These are phyloP conservation scores for Colletotrichum aenigma DNA, from an alignment of 2,329 filamentous ascomycete genomes.

Conservation along the genomic window DNA sequence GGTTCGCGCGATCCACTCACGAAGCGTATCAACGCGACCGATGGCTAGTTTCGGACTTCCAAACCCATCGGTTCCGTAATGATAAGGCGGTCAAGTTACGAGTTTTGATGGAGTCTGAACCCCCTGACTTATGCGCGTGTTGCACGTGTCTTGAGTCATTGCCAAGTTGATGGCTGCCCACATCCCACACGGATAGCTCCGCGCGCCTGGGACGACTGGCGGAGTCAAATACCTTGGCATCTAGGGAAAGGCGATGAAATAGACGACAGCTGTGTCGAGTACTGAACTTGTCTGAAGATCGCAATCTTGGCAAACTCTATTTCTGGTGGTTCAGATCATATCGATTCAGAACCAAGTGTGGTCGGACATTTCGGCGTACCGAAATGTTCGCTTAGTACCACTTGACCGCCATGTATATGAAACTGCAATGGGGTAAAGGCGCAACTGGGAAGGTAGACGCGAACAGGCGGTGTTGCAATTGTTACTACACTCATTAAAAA, in stretches of 20 bases:
- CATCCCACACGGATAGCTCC: not conserved
- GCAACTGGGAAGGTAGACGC: not conserved
- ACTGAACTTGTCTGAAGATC: not conserved
- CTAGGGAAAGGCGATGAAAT: not conserved
- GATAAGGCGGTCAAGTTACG: not conserved
- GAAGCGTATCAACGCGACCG: not conserved
- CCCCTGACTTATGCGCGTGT: not conserved
- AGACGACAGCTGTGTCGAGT: not conserved
- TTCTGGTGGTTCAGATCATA: not conserved
- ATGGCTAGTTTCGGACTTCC: not conserved
- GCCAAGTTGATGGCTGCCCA: not conserved
- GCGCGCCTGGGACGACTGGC: not conserved
- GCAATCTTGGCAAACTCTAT: not conserved
- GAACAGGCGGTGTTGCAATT: not conserved
- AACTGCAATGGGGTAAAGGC: not conserved
- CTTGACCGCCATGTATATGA: not conserved
- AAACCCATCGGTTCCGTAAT: not conserved
- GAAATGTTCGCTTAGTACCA: not conserved
- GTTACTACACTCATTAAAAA: not conserved
- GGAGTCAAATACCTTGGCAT: not conserved
- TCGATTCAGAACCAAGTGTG: not conserved
- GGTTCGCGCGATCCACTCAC: not conserved
- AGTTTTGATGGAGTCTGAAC: not conserved
- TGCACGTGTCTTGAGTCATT: not conserved
- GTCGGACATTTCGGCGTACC: not conserved